Percentiles rank a stretch among this genome's conserved stretches.
Conservation (phyloP, 805 yeast species). For the Citeromyces matritensis region DNA sequence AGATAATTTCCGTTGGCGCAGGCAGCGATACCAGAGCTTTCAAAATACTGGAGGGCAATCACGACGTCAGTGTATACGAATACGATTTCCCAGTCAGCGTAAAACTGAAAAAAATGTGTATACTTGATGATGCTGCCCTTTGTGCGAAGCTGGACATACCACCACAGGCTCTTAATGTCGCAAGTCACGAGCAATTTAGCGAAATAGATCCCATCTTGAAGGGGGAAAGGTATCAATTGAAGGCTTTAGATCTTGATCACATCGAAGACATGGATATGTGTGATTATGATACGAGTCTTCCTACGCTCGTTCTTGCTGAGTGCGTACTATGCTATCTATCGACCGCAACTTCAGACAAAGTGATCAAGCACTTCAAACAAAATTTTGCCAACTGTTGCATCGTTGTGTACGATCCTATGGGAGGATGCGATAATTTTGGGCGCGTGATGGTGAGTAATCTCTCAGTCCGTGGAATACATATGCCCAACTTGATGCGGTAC, state of each 20-base stretch:
- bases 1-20: conserved; percentile 62
- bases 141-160: conserved; percentile 9
- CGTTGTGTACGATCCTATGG: conserved; percentile 58
- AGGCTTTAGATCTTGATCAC: conserved; percentile 38
- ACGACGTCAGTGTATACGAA: conserved; percentile 28
- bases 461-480: conserved; percentile 39
- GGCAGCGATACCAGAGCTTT: conserved; percentile 70
- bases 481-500: conserved; percentile 40
- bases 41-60: conserved; percentile 19
- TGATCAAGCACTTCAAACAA: conserved; percentile 25
- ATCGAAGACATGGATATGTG: conserved; percentile 7
- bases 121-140: conserved; percentile 17
- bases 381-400: conserved; percentile 14
- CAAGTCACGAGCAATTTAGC: conserved; percentile 9
- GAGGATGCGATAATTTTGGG: conserved; percentile 37
- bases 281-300: conserved; percentile 15
- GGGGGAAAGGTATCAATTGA: conserved; percentile 29
- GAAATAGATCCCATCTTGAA: conserved; percentile 14
- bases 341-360: conserved; percentile 27
- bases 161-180: conserved; percentile 8
- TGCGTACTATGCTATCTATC: conserved; percentile 63
- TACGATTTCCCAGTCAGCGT: conserved; percentile 47
- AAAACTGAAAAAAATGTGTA: conserved; percentile 32
- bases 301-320: conserved; percentile 56
- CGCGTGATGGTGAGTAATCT: conserved; percentile 51